phyloP scores from a whole-genome alignment of 352 stramenopile species.

The Aphanomyces astaci region DNA sequence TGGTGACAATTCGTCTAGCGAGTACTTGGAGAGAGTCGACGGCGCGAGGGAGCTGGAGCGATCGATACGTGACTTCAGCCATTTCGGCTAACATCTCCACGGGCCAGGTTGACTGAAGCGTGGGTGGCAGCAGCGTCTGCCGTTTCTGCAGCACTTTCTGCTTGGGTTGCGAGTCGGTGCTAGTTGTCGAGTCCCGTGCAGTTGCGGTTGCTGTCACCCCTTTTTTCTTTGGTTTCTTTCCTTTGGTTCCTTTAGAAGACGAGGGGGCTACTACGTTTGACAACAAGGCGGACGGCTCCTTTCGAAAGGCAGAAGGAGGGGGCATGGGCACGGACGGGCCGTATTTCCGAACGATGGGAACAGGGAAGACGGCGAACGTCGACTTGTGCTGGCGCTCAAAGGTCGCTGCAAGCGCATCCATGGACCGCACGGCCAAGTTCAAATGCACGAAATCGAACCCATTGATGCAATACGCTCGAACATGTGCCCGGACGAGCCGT shows the following conservation, averaged over 20 bases:
- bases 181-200: background rate
- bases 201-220: background rate
- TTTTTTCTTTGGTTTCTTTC: background rate
- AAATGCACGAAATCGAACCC: conserved; percentile 11
- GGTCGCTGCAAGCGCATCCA: background rate
- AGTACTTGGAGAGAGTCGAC: conserved; percentile 1
- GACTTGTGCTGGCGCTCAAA: background rate
- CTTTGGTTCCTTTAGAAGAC: background rate
- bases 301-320: background rate
- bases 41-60: background rate
- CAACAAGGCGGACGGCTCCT: background rate
- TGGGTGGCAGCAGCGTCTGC: background rate
- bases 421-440: background rate
- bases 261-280: background rate
- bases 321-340: conserved; percentile 9
- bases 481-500: conserved; percentile 6
- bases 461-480: conserved; percentile 7
- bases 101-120: background rate
- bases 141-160: background rate
- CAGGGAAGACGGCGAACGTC: background rate
- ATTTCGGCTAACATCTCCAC: conserved; percentile 2
- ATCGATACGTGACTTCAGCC: conserved; percentile 11
- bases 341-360: background rate
- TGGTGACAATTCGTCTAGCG: background rate
- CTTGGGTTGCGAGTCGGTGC: background rate